These are phyloP conservation scores for Filobasidium wieringae DNA, from an alignment of 768 basidiomycete species.

Conservation along the genomic window DNA sequence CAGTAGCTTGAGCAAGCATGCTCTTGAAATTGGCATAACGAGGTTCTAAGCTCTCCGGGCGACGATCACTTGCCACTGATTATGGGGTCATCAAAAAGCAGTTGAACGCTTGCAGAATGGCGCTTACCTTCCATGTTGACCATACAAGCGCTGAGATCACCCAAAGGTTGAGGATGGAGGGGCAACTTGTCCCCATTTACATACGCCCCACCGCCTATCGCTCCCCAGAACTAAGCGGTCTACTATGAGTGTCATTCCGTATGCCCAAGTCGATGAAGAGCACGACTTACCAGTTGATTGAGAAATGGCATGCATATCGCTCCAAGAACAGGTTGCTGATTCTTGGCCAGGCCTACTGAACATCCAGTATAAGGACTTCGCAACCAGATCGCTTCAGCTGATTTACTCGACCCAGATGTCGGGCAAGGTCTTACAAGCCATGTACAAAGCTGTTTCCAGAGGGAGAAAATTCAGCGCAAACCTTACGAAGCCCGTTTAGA, in stretches of 20 bases:
- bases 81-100: background rate
- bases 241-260: background rate
- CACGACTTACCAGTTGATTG: slow-evolving; percentile 54
- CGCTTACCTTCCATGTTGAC: slow-evolving; percentile 19
- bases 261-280: background rate
- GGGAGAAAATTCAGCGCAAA: background rate
- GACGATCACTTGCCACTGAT: slow-evolving; percentile 46
- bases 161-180: slow-evolving; percentile 46
- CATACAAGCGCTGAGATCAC: slow-evolving; percentile 58
- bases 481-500: background rate
- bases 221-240: slow-evolving; percentile 53
- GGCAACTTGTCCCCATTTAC: slow-evolving; percentile 52
- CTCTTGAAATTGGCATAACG: slow-evolving; percentile 60
- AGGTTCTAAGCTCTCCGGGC: slow-evolving; percentile 15
- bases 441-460: slow-evolving; percentile 3
- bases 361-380: slow-evolving; percentile 50
- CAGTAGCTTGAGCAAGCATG: slow-evolving; percentile 61
- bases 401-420: background rate
- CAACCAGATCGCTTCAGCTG: background rate
- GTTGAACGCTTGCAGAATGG: background rate
- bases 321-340: slow-evolving; percentile 71
- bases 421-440: background rate
- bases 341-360: slow-evolving; percentile 78
- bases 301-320: slow-evolving; percentile 91
- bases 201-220: slow-evolving; percentile 67